phyloP scores from a whole-genome alignment of 2,329 filamentous ascomycete genomes.

The Talaromyces funiculosus region DNA sequence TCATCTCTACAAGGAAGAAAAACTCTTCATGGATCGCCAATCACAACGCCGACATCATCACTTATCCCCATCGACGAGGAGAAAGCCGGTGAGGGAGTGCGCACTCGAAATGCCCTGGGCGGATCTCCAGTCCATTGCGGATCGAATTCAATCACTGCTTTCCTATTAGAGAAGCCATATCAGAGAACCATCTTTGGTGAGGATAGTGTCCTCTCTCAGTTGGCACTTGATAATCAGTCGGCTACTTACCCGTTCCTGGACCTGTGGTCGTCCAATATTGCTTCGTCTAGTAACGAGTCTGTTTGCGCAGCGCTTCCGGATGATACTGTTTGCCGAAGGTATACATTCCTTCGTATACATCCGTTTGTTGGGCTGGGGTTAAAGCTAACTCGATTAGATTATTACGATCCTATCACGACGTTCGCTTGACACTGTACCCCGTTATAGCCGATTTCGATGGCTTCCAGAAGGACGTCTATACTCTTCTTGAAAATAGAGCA shows the following conservation, averaged over 20 bases:
- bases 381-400: constrained; percentile 33
- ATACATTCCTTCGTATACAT: neutral
- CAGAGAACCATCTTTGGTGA: constrained; percentile 43
- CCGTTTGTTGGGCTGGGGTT: no score
- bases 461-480: constrained; percentile 51
- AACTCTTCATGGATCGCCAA: neutral
- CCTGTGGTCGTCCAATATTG: constrained; percentile 58
- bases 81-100: constrained; percentile 47
- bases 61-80: constrained; percentile 10
- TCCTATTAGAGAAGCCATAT: constrained; percentile 49
- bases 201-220: constrained; percentile 56
- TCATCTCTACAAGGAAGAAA: neutral
- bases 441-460: constrained; percentile 52
- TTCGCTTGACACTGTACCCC: constrained; percentile 55
- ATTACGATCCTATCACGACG: constrained; percentile 53
- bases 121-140: constrained; percentile 58
- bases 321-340: constrained; percentile 50
- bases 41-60: neutral
- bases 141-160: constrained; percentile 56
- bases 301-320: constrained; percentile 55
- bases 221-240: constrained; percentile 59
- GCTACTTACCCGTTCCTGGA: constrained; percentile 62
- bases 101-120: constrained; percentile 54
- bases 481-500: constrained; percentile 50
- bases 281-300: constrained; percentile 51